These are phyloP conservation scores for Beauveria bassiana DNA, from an alignment of 2,329 filamentous ascomycete genomes.

Conservation along the genomic window DNA sequence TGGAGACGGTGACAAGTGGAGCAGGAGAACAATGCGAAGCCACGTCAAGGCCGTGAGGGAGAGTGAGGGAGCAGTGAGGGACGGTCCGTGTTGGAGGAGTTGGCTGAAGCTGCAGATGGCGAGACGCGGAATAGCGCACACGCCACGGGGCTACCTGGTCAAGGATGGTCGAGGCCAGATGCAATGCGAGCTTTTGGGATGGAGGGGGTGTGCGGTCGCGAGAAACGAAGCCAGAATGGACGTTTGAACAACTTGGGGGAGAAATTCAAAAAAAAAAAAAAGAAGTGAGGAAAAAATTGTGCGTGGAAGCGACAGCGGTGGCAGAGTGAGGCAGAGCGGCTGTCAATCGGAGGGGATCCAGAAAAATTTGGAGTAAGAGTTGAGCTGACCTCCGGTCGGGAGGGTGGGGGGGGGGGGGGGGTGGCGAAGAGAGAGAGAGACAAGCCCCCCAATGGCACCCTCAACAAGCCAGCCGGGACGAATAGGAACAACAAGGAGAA, in stretches of 20 bases:
- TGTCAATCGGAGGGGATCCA: slow-evolving; percentile 10
- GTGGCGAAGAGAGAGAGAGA: neutral
- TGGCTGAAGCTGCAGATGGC: neutral
- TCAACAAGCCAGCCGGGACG: slow-evolving; percentile 6
- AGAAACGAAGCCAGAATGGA: slow-evolving; percentile 5
- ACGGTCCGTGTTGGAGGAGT: slow-evolving; percentile 9
- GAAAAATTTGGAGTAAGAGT: slow-evolving; percentile 8
- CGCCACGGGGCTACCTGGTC: neutral
- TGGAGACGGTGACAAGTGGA: slow-evolving; percentile 2
- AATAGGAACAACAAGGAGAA: neutral
- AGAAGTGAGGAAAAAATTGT: neutral
- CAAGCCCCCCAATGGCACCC: neutral
- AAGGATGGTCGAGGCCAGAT: neutral
- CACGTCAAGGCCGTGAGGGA: neutral
- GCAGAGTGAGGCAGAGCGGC: slow-evolving; percentile 7
- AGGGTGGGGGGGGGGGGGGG: neutral
- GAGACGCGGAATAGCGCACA: slow-evolving; percentile 1
- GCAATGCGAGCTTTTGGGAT: neutral
- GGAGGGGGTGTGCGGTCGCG: neutral
- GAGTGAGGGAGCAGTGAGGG: neutral
- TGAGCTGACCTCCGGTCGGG: neutral
- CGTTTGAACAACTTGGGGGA: slow-evolving; percentile 7
- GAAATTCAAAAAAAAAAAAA: neutral
- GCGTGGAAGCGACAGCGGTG: neutral
- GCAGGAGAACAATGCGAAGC: neutral